A percentile compares a stretch with the other conserved stretches of the same genome.
These are phyloP conservation scores for Entelexis sorbosivorans DNA, from an alignment of 1,139 yeast genomes.

Conservation along the genomic window DNA sequence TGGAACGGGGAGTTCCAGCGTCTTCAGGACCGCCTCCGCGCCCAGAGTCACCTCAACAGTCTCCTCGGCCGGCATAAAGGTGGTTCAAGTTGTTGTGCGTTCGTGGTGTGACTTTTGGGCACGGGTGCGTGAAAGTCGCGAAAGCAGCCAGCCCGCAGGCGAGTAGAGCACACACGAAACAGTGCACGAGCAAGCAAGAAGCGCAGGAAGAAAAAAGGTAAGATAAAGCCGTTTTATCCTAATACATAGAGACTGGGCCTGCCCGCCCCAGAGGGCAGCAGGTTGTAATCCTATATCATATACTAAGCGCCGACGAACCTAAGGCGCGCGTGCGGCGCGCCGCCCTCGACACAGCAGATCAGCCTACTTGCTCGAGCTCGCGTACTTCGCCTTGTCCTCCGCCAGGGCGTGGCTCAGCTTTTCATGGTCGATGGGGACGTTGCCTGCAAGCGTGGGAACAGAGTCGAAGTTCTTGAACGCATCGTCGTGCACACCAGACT, in stretches of 20 bases:
- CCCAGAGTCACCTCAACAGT: constrained; percentile 5
- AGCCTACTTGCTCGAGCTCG: background rate
- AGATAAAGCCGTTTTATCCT: too few relatives aligned
- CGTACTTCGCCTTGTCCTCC: constrained; percentile 16
- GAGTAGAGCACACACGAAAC: too few relatives aligned
- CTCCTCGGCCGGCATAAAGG: constrained; percentile 2
- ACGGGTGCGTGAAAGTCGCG: background rate
- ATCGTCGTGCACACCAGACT: constrained; percentile 14
- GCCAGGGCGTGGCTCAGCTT: constrained; percentile 16
- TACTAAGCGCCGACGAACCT: background rate
- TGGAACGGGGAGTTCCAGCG: background rate
- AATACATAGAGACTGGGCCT: too few relatives aligned
- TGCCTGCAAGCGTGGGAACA: constrained; percentile 30
- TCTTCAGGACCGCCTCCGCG: background rate
- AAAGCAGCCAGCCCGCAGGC: too few relatives aligned
- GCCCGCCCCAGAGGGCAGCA: background rate
- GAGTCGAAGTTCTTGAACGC: constrained; percentile 19
- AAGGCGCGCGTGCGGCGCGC: background rate
- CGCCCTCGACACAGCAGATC: background rate
- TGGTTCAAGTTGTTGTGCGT: background rate
- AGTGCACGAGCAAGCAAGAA: too few relatives aligned
- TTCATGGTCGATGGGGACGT: constrained; percentile 26
- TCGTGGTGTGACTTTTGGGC: constrained; percentile 2
- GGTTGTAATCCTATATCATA: background rate
- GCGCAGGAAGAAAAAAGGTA: too few relatives aligned